Evolutionary conservation across 2,329 filamentous ascomycete species (phyloP).

Genomic region (Fusarium sp.): DNA sequence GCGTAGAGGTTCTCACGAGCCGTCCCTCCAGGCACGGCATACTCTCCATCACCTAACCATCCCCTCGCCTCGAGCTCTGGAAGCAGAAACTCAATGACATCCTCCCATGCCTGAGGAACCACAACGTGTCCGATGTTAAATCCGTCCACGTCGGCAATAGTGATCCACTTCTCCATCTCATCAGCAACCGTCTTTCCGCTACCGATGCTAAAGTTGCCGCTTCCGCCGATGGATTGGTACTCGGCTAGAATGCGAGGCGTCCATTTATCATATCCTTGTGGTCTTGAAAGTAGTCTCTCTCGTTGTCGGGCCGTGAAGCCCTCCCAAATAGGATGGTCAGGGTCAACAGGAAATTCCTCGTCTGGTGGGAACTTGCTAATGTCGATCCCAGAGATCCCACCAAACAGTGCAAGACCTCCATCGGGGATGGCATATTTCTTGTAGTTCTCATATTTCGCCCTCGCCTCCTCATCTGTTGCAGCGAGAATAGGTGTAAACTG

Average conservation of each 20-base stretch:
- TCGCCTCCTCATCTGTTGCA: too few species aligned
- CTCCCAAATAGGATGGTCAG: slow-evolving; percentile 3
- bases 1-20: slow-evolving; percentile 4
- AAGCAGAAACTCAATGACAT: slow-evolving; percentile 18
- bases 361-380: slow-evolving; percentile 58
- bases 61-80: slow-evolving; percentile 20
- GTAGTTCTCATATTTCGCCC: too few species aligned
- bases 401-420: slow-evolving; percentile 61
- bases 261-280: too few species aligned
- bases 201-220: slow-evolving; percentile 17
- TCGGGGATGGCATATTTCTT: slow-evolving; percentile 31
- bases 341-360: slow-evolving; percentile 59
- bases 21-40: slow-evolving; percentile 5
- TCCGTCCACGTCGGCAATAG: slow-evolving; percentile 28
- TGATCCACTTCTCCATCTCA: slow-evolving; percentile 33
- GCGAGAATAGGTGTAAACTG: too few species aligned
- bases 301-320: slow-evolving; percentile 48
- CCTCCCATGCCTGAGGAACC: slow-evolving; percentile 27
- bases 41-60: slow-evolving; percentile 1
- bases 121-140: slow-evolving; percentile 35
- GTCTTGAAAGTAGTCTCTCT: too few species aligned
- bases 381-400: slow-evolving; percentile 63
- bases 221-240: slow-evolving; percentile 65
- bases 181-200: slow-evolving; percentile 34
- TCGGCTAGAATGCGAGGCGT: slow-evolving; percentile 71